phyloP scores from a whole-genome alignment of 495 filamentous ascomycete genomes.

The Penicillium chermesinum region DNA sequence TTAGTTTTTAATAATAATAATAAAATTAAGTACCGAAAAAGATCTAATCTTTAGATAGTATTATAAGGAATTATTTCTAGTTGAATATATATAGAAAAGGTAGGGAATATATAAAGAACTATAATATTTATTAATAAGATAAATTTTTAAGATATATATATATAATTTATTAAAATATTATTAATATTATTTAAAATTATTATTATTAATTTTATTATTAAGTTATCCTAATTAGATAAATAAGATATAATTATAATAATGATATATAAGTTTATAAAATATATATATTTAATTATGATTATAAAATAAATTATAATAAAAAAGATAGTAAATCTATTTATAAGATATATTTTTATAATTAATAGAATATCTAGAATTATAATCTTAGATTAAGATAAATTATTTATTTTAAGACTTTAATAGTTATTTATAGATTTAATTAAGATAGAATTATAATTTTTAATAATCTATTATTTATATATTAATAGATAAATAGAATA shows the following conservation, averaged over 20 bases:
- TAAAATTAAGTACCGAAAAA: neutral
- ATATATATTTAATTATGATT: neutral
- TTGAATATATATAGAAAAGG: neutral
- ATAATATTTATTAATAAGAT: neutral
- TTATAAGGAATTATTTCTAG: slow-evolving; percentile 3
- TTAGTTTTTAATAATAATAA: neutral
- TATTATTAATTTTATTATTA: neutral
- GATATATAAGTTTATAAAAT: neutral
- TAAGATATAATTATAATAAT: neutral
- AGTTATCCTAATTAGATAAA: neutral
- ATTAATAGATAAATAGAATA: slow-evolving; percentile 9
- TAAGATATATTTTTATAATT: neutral
- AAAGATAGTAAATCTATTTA: neutral
- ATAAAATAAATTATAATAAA: neutral
- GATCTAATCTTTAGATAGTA: slow-evolving; percentile 7
- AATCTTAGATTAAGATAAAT: slow-evolving; percentile 1
- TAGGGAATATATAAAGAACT: neutral
- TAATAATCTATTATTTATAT: slow-evolving; percentile 2
- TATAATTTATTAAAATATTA: neutral
- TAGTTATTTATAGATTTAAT: slow-evolving; percentile 2
- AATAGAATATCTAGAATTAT: neutral
- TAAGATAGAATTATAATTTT: slow-evolving; percentile 5
- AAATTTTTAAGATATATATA: neutral
- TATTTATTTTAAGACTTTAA: slow-evolving; percentile 3
- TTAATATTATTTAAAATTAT: neutral